phyloP scores from a whole-genome alignment of 2,329 filamentous ascomycete species.

The Phialemonium atrogriseum region DNA sequence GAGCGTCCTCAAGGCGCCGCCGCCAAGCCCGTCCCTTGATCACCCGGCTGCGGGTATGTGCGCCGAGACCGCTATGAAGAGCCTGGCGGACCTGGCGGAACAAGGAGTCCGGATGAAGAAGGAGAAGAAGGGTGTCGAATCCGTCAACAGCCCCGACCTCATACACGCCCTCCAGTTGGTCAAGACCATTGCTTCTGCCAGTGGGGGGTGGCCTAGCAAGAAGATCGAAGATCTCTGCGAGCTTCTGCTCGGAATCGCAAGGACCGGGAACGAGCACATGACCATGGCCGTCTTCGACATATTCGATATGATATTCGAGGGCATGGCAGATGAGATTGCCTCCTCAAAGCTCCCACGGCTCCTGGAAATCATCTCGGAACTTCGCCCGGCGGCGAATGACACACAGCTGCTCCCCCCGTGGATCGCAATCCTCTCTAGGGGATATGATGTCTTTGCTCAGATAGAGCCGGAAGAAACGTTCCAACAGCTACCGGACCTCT shows the following conservation, averaged over 20 bases:
- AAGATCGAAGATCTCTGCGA: constrained; percentile 93
- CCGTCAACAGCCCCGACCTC: constrained; percentile 68
- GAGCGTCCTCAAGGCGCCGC: constrained; percentile 74
- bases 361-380: constrained; percentile 82
- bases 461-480: constrained; percentile 87
- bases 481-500: constrained; percentile 77
- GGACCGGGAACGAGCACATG: constrained; percentile 88
- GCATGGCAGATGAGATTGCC: constrained; percentile 81
- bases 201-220: constrained; percentile 91
- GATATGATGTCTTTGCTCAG: constrained; percentile 88
- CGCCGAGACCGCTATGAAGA: constrained; percentile 80
- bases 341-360: constrained; percentile 84
- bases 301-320: constrained; percentile 92
- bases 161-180: constrained; percentile 90
- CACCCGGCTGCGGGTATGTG: constrained; percentile 96
- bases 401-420: constrained; percentile 90
- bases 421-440: constrained; percentile 91
- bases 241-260: constrained; percentile 77
- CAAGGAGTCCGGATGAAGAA: constrained; percentile 57
- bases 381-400: constrained; percentile 87
- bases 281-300: constrained; percentile 96
- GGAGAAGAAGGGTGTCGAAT: constrained; percentile 53
- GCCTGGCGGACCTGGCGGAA: constrained; percentile 63
- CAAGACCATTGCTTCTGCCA: constrained; percentile 79
- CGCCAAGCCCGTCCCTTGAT: constrained; percentile 84